Percentiles rank a stretch among this genome's conserved stretches.
Evolutionary conservation across 2,329 filamentous ascomycete genomes (phyloP).

Genomic region (Chalaropsis ovoidea): DNA sequence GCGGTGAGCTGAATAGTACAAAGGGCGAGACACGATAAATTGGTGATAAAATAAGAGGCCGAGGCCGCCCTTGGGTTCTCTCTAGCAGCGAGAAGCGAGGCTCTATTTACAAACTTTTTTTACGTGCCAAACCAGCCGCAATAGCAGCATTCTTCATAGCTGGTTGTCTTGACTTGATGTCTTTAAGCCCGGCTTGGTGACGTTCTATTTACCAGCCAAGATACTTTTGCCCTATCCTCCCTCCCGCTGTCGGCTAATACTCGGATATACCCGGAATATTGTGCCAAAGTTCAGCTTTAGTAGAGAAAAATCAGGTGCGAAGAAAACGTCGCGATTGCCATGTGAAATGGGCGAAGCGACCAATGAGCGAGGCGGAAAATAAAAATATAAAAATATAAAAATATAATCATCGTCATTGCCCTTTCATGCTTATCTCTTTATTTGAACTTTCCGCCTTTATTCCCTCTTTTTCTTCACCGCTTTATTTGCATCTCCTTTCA

Average conservation of each 20-base stretch:
- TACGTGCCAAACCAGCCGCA: background rate
- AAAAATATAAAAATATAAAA: background rate
- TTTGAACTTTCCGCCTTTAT: background rate
- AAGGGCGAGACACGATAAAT: constrained; percentile 2
- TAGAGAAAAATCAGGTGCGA: background rate
- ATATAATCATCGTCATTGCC: constrained; percentile 15
- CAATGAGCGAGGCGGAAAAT: constrained; percentile 23
- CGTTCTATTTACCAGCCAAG: no score
- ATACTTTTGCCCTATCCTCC: background rate
- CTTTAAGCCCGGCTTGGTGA: no score
- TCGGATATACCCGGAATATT: background rate
- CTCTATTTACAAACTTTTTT: background rate
- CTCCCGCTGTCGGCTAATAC: background rate
- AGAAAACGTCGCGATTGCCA: constrained; percentile 3
- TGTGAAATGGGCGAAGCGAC: background rate
- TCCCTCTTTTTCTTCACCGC: constrained; percentile 17
- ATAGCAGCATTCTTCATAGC: background rate
- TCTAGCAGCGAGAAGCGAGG: background rate
- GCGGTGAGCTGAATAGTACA: background rate
- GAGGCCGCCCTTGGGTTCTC: background rate
- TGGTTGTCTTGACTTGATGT: no score
- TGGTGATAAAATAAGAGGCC: background rate
- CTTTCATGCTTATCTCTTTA: background rate
- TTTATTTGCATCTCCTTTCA: constrained; percentile 15
- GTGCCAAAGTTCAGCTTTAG: background rate